Base-by-base conservation (phyloP, 2,329 filamentous ascomycete genomes). In the Trichoderma simmonsii region DNA sequence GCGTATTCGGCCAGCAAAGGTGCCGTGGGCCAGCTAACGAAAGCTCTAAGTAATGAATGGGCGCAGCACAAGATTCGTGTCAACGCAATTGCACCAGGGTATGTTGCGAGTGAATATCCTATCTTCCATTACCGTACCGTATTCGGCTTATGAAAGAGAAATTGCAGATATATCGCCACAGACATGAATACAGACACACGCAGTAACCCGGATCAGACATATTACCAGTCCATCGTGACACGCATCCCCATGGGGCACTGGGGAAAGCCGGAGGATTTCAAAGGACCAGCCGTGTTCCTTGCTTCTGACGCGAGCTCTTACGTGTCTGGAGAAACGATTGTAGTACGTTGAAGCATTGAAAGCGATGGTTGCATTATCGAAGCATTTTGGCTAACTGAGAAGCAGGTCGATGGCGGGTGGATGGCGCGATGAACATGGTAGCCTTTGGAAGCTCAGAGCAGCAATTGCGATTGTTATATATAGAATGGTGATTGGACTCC, bases 61-160 rank as follows among this genome's bases (percentile, higher is more conserved):
- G 64, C 64, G 6, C 39, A 54, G 39, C 39, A 68, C 21, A 57
- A 57, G 26, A 68, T 68, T 30, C 64, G 64, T 14, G 64, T 68
- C 21, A 68, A 68, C 28, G 64, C 64, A 48, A 68, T 68, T 18
- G 64, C 64, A 1, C 64, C 64, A 36, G 64, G 64, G 64, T 68
- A 68, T 32, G 39, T 51, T 64, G 26, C 14, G 11, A 54, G 48
- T 24, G 21, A 12, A 21, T 6, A 24, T 54, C 21, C 3, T 24
- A 3, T 6, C 5, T 24, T 54, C 11, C 48, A 14, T n/a, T 43
- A n/a, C 15, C 3, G 48, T 24, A 24, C 14, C 15, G 43, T 24
- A 51, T 24, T 14, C 0, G 11, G n/a, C 48, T 54, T 54, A 54
- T 54, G 9, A 24, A 24, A 21, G 48, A 14, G 3, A 24, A 54